These are phyloP conservation scores for Candida xyloterini DNA, from an alignment of 805 yeast species.

Conservation along the genomic window DNA sequence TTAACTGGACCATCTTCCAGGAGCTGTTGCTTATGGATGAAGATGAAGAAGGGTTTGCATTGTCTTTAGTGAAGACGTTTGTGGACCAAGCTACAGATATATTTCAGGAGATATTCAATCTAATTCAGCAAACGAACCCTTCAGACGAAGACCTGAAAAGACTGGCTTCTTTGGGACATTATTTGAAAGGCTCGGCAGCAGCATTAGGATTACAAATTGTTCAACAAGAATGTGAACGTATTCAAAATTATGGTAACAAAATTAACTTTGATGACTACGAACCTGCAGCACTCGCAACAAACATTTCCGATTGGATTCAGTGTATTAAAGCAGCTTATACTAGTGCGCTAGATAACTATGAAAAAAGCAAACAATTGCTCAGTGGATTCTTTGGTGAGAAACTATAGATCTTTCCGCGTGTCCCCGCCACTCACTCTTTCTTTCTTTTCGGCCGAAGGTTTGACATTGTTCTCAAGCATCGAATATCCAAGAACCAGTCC, in stretches of 20 bases:
- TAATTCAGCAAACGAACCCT: slow-evolving; percentile 33
- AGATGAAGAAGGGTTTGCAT: slow-evolving; percentile 88
- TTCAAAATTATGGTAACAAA: slow-evolving; percentile 81
- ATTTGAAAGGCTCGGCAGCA: slow-evolving; percentile 92
- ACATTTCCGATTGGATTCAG: slow-evolving; percentile 32
- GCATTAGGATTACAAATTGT: slow-evolving; percentile 83
- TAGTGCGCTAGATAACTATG: slow-evolving; percentile 50
- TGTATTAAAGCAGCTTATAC: slow-evolving; percentile 53
- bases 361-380: slow-evolving; percentile 47
- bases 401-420: slow-evolving; percentile 12
- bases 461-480: slow-evolving; percentile 28
- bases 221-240: slow-evolving; percentile 85
- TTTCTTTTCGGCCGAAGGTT: slow-evolving; percentile 9
- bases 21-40: slow-evolving; percentile 95
- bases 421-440: background rate
- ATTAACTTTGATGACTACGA: slow-evolving; percentile 27
- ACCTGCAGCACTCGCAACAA: slow-evolving; percentile 31
- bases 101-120: slow-evolving; percentile 63
- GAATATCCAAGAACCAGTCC: slow-evolving; percentile 72
- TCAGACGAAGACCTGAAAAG: slow-evolving; percentile 46
- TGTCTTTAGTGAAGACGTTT: slow-evolving; percentile 73
- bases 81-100: slow-evolving; percentile 87
- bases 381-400: slow-evolving; percentile 48
- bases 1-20: slow-evolving; percentile 84
- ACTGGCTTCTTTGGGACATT: slow-evolving; percentile 81